Base-by-base conservation (phyloP, 805 yeast species). In the Pichia cephalocereana region DNA sequence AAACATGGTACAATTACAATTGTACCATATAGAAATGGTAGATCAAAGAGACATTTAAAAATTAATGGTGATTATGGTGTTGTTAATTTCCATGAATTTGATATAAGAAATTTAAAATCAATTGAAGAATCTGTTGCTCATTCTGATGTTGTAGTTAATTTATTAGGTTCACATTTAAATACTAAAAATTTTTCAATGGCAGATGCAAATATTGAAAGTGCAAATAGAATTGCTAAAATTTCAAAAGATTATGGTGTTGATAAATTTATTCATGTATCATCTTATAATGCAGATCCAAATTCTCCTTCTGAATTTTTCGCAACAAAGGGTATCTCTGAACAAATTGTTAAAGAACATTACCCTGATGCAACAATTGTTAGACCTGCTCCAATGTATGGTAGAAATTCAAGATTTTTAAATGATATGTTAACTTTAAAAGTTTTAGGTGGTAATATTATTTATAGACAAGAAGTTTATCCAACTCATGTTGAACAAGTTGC, bases 21-120 rank as follows among this genome's bases (percentile, higher is more conserved):
- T 45, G 82, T 79, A 23, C 95, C 96, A n/a, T 86, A 62, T 70
- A 75, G 96, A 61, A 90, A 87, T 62, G 90, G 83, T 59, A 72
- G 81, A 73, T 77, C 81, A 61, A 82, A 75, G 66, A 76, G 95
- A 59, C 86, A 83, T 61, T 72, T 87, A 57, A 87, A 86, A 69
- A 86, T 84, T 47, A 74, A 82, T 43, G 96, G 96, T 42, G 96
- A 87, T 65, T 76, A 86, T 55, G 96, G 96, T 32, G 95, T 87
- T 41, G 88, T 87, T 31, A 84, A 83, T 68, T 82, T 80, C 64
- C 79, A 85, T 54, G 96, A 87, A 66, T 79, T 85, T 59, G 96
- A 87, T 64, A 70, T 87, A 54, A 75, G 96, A 66, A 87, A 87
- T 70, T 56, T 84, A 58, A 70, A 81, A 59, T 79, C 88, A 14